Evolutionary conservation across 352 stramenopile genomes (phyloP).

Genomic region (Phytophthora syringae): DNA sequence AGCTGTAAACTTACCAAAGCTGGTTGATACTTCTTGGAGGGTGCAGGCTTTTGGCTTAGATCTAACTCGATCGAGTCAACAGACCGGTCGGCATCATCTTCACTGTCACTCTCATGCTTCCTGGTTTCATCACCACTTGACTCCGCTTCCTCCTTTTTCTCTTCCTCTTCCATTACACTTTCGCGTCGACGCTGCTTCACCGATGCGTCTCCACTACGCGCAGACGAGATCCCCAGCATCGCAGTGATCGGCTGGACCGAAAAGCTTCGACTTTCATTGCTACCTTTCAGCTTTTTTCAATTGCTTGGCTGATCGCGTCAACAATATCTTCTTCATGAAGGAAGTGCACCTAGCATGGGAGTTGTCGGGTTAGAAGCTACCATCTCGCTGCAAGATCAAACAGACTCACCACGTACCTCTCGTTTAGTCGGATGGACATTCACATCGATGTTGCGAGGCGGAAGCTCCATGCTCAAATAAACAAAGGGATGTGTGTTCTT

Average conservation of each 20-base stretch:
- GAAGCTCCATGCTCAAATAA: conserved; percentile 96
- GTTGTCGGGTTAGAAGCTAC: background rate
- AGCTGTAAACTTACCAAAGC: conserved; percentile 46
- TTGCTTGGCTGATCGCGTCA: conserved; percentile 76
- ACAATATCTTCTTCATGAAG: conserved; percentile 96
- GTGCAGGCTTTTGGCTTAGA: conserved; percentile 59
- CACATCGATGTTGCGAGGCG: conserved; percentile 95
- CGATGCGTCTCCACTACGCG: conserved; percentile 18
- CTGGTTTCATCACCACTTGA: conserved; percentile 30
- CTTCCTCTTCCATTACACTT: conserved; percentile 44
- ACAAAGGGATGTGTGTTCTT: conserved; percentile 97
- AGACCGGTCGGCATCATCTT: conserved; percentile 37
- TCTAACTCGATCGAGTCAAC: conserved; percentile 59
- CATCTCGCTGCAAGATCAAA: background rate
- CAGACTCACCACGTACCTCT: conserved; percentile 57
- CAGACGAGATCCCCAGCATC: conserved; percentile 51
- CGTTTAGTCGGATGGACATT: conserved; percentile 99
- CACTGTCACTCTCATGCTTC: conserved; percentile 46
- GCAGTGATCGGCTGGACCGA: conserved; percentile 87
- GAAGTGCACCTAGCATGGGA: conserved; percentile 87
- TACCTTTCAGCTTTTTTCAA: conserved; percentile 85
- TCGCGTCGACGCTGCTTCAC: conserved; percentile 32
- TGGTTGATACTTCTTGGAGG: conserved; percentile 77
- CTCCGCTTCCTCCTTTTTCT: conserved; percentile 29
- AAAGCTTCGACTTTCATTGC: conserved; percentile 92